Evolutionary conservation across 371 early-diverging fungal species (phyloP), one percentile per base, ranked within the genome.

Genomic region (Choanephora cucurbitarum): DNA sequence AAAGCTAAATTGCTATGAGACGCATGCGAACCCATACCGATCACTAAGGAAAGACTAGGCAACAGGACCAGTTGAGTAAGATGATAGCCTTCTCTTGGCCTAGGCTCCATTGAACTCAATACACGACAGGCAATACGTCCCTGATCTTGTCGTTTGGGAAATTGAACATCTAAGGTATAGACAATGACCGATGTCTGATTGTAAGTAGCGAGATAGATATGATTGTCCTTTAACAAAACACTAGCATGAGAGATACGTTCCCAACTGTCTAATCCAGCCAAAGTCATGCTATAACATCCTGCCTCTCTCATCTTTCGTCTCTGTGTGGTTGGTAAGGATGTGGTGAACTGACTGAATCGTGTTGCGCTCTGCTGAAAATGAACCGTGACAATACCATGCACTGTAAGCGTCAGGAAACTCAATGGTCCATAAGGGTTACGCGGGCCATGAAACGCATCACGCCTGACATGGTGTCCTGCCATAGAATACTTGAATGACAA

Each of bases 211-310:
- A 79, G 64, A 49, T 70, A 66, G 15, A 79, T 57, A 5, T 49
- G 44, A 0, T 65, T 72, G 32, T 70, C 62, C 13, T 64, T 46
- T 33, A 73, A 57, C 0, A 44, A 42, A 24, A 73, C 54, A 6
- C 70, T 62, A 1, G 79, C 79, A 62, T 79, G 79, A 0, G 79
- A 79, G 42, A 79, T 75, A 19, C 72, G 53, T 32, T 70, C 60
- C 73, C 79, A 72, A 32, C 69, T 60, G 15, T 72, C 70, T 3
- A 62, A 33, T 9, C 69, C 71, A 10, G 67, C 65, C 43, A 73
- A 42, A 5, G 55, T 60, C 73, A 70, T 72, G 13, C 67, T 71
- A 51, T 55, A 78, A 31, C 73, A 75, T 15, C 75, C 71, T 2
- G 64, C 55, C 53, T 70, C 69, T 15, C 57, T 62, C 6, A 55